Conservation (phyloP, 176 grass and related monocot species). For the Paspalum notatum region DNA sequence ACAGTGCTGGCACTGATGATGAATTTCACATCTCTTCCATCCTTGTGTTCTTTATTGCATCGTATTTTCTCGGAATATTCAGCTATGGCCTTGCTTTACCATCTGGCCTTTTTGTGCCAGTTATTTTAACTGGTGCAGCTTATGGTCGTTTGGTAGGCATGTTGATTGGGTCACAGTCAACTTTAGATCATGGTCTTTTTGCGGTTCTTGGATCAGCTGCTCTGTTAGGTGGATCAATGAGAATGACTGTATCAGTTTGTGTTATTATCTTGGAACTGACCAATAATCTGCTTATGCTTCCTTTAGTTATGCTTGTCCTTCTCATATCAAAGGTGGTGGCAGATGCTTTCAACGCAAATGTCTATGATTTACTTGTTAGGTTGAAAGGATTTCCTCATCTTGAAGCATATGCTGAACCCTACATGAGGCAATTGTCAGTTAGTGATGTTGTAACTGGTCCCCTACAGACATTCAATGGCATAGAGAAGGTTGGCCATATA, state of each 20-base stretch:
- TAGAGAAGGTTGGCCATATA: conserved; percentile 87
- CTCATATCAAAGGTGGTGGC: conserved; percentile 97
- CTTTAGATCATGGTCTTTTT: conserved; percentile 83
- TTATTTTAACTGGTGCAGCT: conserved; percentile 92
- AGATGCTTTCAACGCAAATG: conserved; percentile 75
- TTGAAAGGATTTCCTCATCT: conserved; percentile 95
- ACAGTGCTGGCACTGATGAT: conserved; percentile 71
- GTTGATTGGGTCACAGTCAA: conserved; percentile 72
- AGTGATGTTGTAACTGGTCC: conserved; percentile 94
- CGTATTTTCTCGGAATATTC: conserved; percentile 88
- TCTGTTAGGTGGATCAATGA: conserved; percentile 91
- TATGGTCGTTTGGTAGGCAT: conserved; percentile 82
- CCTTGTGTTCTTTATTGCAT: conserved; percentile 72
- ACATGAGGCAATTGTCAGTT: conserved; percentile 85
- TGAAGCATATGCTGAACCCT: conserved; percentile 91
- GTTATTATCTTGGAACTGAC: conserved; percentile 86
- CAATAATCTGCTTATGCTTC: conserved; percentile 88
- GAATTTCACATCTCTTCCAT: conserved; percentile 81
- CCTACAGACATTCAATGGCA: conserved; percentile 64
- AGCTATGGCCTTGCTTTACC: conserved; percentile 91
- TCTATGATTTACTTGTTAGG: conserved; percentile 86
- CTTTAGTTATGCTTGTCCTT: conserved; percentile 87
- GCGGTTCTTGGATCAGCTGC: conserved; percentile 91
- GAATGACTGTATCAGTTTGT: conserved; percentile 95
- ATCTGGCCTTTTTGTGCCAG: conserved; percentile 87